Evolutionary conservation across 202 grass and related monocot genomes (phyloP).

Genomic region (Eragrostis tef): DNA sequence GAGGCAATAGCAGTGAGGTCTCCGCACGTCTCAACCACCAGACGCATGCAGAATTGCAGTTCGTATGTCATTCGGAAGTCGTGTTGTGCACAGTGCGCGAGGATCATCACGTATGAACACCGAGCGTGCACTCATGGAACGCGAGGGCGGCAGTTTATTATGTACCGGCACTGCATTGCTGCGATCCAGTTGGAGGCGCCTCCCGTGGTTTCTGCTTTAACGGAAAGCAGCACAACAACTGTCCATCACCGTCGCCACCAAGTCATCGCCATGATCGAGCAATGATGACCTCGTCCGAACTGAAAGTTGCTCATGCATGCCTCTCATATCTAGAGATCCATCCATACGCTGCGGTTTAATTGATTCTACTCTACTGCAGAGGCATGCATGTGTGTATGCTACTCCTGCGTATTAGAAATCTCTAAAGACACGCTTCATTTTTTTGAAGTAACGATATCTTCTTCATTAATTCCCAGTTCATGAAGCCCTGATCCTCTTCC

Average conservation of each 20-base stretch:
- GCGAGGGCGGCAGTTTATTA: neutral
- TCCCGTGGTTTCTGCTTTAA: neutral
- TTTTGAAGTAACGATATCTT: too few relatives aligned
- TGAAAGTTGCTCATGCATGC: neutral
- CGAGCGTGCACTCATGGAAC: neutral
- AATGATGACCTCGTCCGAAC: neutral
- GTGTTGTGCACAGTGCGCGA: too few relatives aligned
- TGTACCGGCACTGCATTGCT: neutral
- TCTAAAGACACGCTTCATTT: neutral
- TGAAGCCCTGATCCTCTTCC: neutral
- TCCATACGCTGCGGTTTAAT: too few relatives aligned
- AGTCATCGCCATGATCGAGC: neutral
- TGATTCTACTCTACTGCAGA: neutral
- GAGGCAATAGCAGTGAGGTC: too few relatives aligned
- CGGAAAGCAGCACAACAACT: neutral
- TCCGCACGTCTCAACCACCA: too few relatives aligned
- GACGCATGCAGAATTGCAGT: neutral
- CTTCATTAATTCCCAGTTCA: neutral
- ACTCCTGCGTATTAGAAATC: neutral
- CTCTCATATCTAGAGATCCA: too few relatives aligned
- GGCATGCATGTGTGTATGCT: neutral
- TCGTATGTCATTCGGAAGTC: neutral
- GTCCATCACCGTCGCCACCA: neutral
- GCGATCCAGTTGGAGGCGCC: neutral
- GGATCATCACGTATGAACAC: neutral